phyloP scores from a whole-genome alignment of 2,329 filamentous ascomycete genomes.

The Paecilomyces fulvus region DNA sequence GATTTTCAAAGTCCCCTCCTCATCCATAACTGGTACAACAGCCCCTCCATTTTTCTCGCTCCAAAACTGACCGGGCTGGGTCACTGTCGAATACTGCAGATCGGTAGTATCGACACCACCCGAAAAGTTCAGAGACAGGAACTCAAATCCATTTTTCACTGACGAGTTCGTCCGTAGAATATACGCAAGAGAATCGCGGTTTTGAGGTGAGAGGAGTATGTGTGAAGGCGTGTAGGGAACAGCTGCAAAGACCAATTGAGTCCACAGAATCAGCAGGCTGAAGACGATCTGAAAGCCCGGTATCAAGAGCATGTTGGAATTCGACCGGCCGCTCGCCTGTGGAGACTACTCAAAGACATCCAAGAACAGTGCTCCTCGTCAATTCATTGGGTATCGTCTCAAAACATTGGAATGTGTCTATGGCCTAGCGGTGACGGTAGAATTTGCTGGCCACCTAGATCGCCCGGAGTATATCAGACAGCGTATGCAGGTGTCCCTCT shows the following conservation, averaged over 20 bases:
- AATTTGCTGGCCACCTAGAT: neutral
- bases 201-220: constrained; percentile 50
- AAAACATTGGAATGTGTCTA: neutral
- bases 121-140: constrained; percentile 61
- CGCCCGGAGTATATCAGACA: neutral
- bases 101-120: constrained; percentile 44
- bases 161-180: constrained; percentile 54
- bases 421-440: neutral
- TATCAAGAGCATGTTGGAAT: constrained; percentile 4
- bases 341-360: neutral
- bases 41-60: constrained; percentile 43
- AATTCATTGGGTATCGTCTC: neutral
- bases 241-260: constrained; percentile 22
- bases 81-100: constrained; percentile 22
- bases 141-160: constrained; percentile 39
- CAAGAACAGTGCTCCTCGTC: neutral
- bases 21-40: constrained; percentile 56
- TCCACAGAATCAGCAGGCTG: constrained; percentile 12
- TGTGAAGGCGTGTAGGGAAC: constrained; percentile 73
- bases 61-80: constrained; percentile 18
- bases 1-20: constrained; percentile 62
- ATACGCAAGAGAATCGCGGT: constrained; percentile 54
- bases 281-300: constrained; percentile 7
- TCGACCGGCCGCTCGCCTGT: neutral
- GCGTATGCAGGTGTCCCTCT: neutral